Conservation (phyloP, 1,284 basidiomycete species). For the Papiliotrema laurentii region DNA sequence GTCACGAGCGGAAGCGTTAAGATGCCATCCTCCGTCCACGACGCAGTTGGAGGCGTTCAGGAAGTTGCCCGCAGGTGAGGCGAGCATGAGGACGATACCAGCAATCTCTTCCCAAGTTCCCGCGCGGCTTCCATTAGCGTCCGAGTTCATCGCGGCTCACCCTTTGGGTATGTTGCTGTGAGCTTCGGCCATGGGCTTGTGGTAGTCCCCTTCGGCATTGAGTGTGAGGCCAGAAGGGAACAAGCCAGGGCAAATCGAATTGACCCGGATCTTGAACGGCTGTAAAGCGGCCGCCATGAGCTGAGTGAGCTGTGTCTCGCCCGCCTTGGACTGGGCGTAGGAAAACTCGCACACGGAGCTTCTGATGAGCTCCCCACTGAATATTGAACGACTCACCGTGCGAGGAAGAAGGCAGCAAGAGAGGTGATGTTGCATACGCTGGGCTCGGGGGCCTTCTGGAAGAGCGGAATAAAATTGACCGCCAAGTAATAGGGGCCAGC, state of each 20-base stretch:
- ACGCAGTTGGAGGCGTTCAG: constrained; percentile 19
- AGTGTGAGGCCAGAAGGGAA: constrained; percentile 28
- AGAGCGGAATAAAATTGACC: constrained; percentile 27
- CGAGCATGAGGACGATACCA: constrained; percentile 26
- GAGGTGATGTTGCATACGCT: constrained; percentile 30
- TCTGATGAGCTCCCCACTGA: constrained; percentile 1
- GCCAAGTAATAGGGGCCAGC: constrained; percentile 28
- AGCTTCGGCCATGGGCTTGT: constrained; percentile 10
- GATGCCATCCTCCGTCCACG: constrained; percentile 27
- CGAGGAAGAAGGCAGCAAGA: constrained; percentile 24
- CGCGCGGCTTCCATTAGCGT: constrained; percentile 10
- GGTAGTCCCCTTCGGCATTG: constrained; percentile 9
- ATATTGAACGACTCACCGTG: constrained; percentile 13
- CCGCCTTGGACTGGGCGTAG: constrained; percentile 34
- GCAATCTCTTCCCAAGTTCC: constrained; percentile 26
- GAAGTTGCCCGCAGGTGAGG: constrained; percentile 23
- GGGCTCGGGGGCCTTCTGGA: constrained; percentile 25
- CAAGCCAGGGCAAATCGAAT: constrained; percentile 26
- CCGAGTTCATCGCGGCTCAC: constrained; percentile 4
- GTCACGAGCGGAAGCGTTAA: constrained; percentile 10
- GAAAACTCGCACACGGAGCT: constrained; percentile 28
- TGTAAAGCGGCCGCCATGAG: constrained; percentile 28
- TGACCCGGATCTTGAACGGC: constrained; percentile 30
- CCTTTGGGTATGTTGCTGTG: constrained; percentile 18
- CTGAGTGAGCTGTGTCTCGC: constrained; percentile 25